A percentile compares a stretch with the other conserved stretches of the same genome.
Conservation (phyloP, 2,329 filamentous ascomycete species). For the Cladophialophora yegresii region DNA sequence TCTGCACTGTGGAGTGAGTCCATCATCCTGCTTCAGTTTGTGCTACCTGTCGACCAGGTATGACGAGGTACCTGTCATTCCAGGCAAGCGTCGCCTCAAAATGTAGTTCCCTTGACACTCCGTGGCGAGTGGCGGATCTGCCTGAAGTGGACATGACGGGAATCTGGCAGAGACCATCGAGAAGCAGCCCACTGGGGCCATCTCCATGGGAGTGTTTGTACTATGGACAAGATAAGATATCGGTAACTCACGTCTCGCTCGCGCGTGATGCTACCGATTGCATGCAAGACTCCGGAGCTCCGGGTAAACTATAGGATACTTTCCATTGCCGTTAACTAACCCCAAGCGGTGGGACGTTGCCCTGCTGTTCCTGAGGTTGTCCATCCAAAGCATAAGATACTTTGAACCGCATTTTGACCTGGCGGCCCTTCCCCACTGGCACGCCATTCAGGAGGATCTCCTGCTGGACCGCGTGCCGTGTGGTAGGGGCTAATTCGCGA, state of each 20-base stretch:
- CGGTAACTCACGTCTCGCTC: background rate
- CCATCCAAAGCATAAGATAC: conserved; percentile 72
- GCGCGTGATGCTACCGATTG: background rate
- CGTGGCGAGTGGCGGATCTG: background rate
- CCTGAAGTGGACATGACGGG: background rate
- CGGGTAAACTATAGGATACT: background rate
- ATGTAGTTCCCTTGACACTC: background rate
- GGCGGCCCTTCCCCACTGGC: conserved; percentile 69
- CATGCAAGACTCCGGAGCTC: conserved; percentile 1
- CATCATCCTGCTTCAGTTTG: background rate
- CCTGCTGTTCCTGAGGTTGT: conserved; percentile 71
- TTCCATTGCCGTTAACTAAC: conserved; percentile 46
- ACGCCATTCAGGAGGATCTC: conserved; percentile 76
- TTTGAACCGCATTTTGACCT: conserved; percentile 89
- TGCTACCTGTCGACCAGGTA: background rate
- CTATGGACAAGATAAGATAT: background rate
- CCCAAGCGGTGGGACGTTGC: conserved; percentile 77
- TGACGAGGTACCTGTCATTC: background rate
- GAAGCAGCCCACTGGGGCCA: background rate
- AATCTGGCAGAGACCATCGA: background rate
- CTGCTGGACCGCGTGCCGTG: conserved; percentile 78
- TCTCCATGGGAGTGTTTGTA: background rate
- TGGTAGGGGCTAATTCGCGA: conserved; percentile 68
- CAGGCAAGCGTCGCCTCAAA: background rate
- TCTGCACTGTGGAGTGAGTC: background rate